Percentiles rank a stretch among this genome's conserved stretches.
These are phyloP conservation scores for Erigeron canadensis DNA, from an alignment of 129 eudicot species.

Conservation along the genomic window DNA sequence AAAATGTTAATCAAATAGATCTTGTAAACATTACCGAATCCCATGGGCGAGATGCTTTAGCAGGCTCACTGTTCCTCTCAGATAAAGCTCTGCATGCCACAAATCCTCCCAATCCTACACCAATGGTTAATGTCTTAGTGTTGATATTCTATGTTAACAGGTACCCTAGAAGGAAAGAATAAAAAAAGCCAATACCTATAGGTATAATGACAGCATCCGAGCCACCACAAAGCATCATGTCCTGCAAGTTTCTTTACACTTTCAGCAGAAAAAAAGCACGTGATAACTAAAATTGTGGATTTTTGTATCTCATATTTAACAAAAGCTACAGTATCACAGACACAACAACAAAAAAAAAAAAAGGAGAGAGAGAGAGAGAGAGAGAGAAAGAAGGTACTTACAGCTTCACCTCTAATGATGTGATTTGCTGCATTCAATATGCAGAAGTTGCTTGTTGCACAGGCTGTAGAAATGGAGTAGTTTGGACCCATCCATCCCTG, in stretches of 20 bases:
- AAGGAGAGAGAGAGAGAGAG: no score
- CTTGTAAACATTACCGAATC: slow-evolving; percentile 59
- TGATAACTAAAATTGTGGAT: background rate
- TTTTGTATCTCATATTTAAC: slow-evolving; percentile 1
- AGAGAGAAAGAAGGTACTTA: slow-evolving; percentile 37
- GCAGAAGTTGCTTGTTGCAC: slow-evolving; percentile 96
- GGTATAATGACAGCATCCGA: slow-evolving; percentile 95
- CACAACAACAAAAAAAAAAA: no score
- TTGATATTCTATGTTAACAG: background rate
- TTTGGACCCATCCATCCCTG: slow-evolving; percentile 99
- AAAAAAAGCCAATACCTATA: slow-evolving; percentile 50
- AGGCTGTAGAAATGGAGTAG: slow-evolving; percentile 94
- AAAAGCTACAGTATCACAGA: background rate
- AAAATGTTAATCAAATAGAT: slow-evolving; percentile 16
- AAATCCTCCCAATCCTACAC: slow-evolving; percentile 95
- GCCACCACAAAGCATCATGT: slow-evolving; percentile 98
- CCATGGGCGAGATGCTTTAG: slow-evolving; percentile 99
- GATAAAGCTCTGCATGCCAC: slow-evolving; percentile 97
- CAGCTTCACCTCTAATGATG: slow-evolving; percentile 99
- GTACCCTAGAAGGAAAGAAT: background rate
- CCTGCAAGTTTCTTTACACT: slow-evolving; percentile 46
- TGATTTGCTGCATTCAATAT: slow-evolving; percentile 95
- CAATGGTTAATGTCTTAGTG: slow-evolving; percentile 14
- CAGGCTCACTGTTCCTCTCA: slow-evolving; percentile 82
- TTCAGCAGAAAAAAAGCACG: slow-evolving; percentile 12